Evolutionary conservation across 176 grass and related monocot genomes (phyloP), one percentile per base, ranked within the genome.

Genomic region (Ensete glaucum): DNA sequence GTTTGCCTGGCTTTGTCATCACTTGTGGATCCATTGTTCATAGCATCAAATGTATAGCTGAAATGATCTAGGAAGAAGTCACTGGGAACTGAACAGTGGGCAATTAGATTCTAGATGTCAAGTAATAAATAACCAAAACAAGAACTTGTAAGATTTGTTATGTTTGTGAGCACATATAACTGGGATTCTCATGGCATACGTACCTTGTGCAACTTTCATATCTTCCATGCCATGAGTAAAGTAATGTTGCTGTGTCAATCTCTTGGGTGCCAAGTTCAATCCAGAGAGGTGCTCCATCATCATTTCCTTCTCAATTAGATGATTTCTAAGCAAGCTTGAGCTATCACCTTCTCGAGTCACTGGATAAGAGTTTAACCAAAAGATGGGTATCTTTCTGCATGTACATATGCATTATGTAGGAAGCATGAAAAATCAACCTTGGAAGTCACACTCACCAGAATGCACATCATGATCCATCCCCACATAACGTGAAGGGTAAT

Each of bases 161-260:
- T 43, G 6, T 43, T 43, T 43, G 4, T 43, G 34, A 43, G 34
- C 34, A 6, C 34, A 43, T 6, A 43, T 43, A 27, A 12, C 63
- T 12, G 23, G 23, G n/a, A n/a, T 19, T 62, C 1, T 52, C 0
- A 10, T 22, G 25, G 2, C 17, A 57, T 52, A 65, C 54, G 52
- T 52, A 65, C 54, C n/a, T 71, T 74, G 50, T 54, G 51, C 10
- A 67, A 48, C 20, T 53, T 73, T 66, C 75, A 67, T 23, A 52
- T 92, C 83, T n/a, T 81, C 76, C 3, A 81, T 88, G 50, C 74
- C 78, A 24, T 79, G 75, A 20, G 82, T 67, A 1, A 86, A 79
- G 67, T 81, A 85, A 26, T 64, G 62, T 54, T 73, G 83, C 54
- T 56, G 78, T 6, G 67, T 29, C 26, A 65, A 11, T 15, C 17